These are phyloP conservation scores for Silene uniflora DNA, from an alignment of 148 eudicot species.

Conservation along the genomic window DNA sequence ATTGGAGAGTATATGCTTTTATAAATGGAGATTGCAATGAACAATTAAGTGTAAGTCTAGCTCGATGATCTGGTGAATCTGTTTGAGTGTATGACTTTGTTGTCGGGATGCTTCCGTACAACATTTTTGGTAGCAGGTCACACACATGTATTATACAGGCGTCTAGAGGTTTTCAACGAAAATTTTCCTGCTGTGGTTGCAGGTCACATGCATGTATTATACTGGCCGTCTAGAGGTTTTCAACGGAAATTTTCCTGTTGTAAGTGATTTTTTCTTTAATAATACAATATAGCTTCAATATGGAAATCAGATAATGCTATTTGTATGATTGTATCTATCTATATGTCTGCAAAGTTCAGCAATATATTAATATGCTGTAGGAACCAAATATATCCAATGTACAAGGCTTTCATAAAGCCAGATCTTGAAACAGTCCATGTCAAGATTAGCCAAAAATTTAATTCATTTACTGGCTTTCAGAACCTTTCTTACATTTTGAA, in stretches of 20 bases:
- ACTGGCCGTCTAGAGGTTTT: constrained; percentile 97
- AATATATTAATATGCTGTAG: not conserved
- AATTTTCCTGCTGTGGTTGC: constrained; percentile 67
- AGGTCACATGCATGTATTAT: constrained; percentile 97
- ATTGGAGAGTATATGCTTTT: too few species aligned
- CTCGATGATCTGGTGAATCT: too few species aligned
- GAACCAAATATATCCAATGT: constrained; percentile 69
- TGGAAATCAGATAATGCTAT: too few species aligned
- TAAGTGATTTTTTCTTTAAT: constrained; percentile 31
- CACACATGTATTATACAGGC: constrained; percentile 99
- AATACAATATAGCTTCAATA: not conserved
- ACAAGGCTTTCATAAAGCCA: constrained; percentile 96
- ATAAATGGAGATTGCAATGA: too few species aligned
- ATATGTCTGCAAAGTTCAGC: not conserved
- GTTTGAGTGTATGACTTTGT: too few species aligned
- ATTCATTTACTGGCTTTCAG: constrained; percentile 90
- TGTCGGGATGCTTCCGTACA: too few species aligned
- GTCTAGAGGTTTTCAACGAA: constrained; percentile 95
- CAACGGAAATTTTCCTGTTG: constrained; percentile 94
- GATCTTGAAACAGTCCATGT: constrained; percentile 90
- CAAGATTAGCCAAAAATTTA: constrained; percentile 81
- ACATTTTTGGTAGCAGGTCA: constrained; percentile 38
- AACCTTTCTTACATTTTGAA: constrained; percentile 87
- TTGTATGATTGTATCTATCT: not conserved
- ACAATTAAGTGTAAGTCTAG: too few species aligned